phyloP scores from a whole-genome alignment of 345 rosid species.

The Pistacia vera region DNA sequence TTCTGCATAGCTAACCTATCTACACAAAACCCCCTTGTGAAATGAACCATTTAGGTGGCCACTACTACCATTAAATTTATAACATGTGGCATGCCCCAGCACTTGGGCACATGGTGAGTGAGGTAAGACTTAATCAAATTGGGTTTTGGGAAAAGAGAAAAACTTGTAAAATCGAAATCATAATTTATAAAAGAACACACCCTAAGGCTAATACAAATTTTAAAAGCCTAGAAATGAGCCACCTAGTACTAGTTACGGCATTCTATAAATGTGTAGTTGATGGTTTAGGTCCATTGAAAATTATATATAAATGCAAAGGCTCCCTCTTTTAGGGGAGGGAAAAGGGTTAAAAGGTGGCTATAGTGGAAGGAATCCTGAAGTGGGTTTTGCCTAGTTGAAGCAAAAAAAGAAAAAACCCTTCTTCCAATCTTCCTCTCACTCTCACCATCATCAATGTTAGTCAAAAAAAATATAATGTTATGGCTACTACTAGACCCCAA shows the following conservation, averaged over 20 bases:
- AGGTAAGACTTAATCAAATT: conserved; percentile 3
- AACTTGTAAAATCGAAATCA: conserved; percentile 23
- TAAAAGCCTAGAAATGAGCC: conserved; percentile 30
- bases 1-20: not conserved
- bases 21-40: not conserved
- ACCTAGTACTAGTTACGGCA: conserved; percentile 19
- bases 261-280: conserved; percentile 30
- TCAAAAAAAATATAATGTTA: conserved; percentile 13
- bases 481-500: conserved; percentile 17
- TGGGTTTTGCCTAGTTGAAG: conserved; percentile 26
- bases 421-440: not conserved
- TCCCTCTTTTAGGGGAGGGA: conserved; percentile 31
- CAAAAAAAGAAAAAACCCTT: conserved; percentile 17
- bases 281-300: conserved; percentile 14
- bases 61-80: conserved; percentile 17
- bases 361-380: conserved; percentile 40
- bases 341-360: not conserved
- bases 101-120: conserved; percentile 22
- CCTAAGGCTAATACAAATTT: conserved; percentile 1
- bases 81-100: conserved; percentile 23
- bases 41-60: conserved; percentile 13
- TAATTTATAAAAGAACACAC: conserved; percentile 28
- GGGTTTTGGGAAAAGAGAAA: not conserved
- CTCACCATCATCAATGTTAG: conserved; percentile 17
- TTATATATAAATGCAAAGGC: not conserved